Evolutionary conservation across 768 basidiomycete species (phyloP), one percentile per base, ranked within the genome.

Genomic region (Trametopsis cervina): DNA sequence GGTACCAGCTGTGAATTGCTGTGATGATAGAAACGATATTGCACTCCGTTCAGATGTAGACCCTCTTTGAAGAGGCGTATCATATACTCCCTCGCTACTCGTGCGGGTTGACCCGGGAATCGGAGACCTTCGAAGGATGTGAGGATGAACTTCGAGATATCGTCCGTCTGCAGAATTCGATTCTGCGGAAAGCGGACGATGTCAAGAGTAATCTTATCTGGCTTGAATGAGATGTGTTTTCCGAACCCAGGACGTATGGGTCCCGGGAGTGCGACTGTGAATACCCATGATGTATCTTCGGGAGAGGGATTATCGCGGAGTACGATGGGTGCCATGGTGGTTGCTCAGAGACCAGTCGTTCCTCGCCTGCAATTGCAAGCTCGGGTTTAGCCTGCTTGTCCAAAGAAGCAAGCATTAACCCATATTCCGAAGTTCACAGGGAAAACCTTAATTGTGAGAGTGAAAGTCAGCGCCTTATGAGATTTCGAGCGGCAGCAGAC

Each of bases 1-100:
- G 42, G 15, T 29, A 81, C 81, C 58, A 84, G 55, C 53, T 85
- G 83, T 51, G 80, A 84, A 57, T 84, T 83, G 36, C 83, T 83
- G 49, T 85, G 83, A 47, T 79, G 78, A 50, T 82, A 84, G 58
- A 84, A 85, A 2, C 82, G 75, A 59, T 83, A 83, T 53, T 83
- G 77, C 0, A 72, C 60, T 1, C 68, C 70, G 51, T 85, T 83
- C 54, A 83, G 55, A 54, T 73, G 74, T 1, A 85, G 49, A 0
- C 83, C 83, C 0, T 67, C 64, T 50, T 71, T 74, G 61, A 83
- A 68, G 51, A 84, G 58, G 25, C 78, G 69, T 17, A 64, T 55
- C 38, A 83, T 74, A 54, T 85, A 85, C 11, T 83, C 80, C 40
- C 70, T 62, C 4, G 70, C 72, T 21, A 67, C 70, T 24, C 66